A percentile compares a stretch with the other conserved stretches of the same genome.
Evolutionary conservation across 768 basidiomycete genomes (phyloP).

Genomic region (Chalciporus piperatus): DNA sequence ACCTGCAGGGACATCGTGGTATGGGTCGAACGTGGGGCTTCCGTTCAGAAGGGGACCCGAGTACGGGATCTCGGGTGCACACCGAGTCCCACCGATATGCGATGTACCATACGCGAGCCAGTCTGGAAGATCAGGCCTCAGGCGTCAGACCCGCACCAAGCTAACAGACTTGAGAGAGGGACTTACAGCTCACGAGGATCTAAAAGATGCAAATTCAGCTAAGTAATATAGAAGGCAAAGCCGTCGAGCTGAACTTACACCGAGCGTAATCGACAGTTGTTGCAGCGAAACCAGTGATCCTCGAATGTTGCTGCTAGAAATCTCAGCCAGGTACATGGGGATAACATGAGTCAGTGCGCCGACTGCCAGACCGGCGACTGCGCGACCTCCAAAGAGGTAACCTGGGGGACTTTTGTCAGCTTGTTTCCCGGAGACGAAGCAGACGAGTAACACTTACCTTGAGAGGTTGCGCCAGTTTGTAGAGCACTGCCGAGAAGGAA

Average conservation of each 20-base stretch:
- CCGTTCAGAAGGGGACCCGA: slow-evolving; percentile 31
- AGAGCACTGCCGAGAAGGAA: slow-evolving; percentile 31
- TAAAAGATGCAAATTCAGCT: slow-evolving; percentile 2
- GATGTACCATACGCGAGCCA: slow-evolving; percentile 34
- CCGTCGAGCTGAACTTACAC: slow-evolving; percentile 24
- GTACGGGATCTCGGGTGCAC: slow-evolving; percentile 28
- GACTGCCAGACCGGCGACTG: slow-evolving; percentile 18
- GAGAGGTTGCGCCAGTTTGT: slow-evolving; percentile 30
- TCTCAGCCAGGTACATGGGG: slow-evolving; percentile 38
- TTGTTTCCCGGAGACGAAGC: no score
- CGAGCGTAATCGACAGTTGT: slow-evolving; percentile 35
- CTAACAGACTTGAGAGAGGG: neutral
- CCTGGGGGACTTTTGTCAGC: slow-evolving; percentile 4
- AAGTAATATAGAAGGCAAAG: neutral
- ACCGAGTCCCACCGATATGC: slow-evolving; percentile 33
- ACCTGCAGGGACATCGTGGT: slow-evolving; percentile 28
- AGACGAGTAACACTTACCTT: slow-evolving; percentile 3
- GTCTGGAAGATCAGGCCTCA: slow-evolving; percentile 11
- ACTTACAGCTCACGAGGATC: slow-evolving; percentile 34
- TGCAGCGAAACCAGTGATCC: slow-evolving; percentile 37
- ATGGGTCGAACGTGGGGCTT: slow-evolving; percentile 28
- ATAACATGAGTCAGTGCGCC: slow-evolving; percentile 25
- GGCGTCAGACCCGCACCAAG: neutral
- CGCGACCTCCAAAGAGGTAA: slow-evolving; percentile 30
- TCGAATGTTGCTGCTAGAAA: slow-evolving; percentile 37